Base-by-base conservation (phyloP, 306 rosid species). In the Crataegus laevigata region DNA sequence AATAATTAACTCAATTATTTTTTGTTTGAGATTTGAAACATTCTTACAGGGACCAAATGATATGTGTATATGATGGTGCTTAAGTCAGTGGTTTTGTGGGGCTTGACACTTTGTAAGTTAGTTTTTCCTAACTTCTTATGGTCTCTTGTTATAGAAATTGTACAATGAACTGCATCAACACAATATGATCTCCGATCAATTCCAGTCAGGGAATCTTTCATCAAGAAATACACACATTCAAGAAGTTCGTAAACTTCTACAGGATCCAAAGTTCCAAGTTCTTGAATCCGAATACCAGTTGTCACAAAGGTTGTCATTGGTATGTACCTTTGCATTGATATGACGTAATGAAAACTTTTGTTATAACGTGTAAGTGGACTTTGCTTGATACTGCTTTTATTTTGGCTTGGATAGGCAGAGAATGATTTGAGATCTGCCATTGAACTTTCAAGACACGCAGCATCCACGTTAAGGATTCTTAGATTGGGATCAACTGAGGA, bases 281-380 rank as follows among this genome's bases (percentile, higher is more conserved):
- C 73, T 94, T 36, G 91, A 89, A 62, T 84, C 91, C 78, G 96
- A 90, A 69, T 89, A 85, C 83, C 90, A 85, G 77, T 68, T 94
- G 74, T 77, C 83, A 43, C 83, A 84, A 59, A 88, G 79, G 84
- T 71, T 94, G 80, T 78, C 82, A 75, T 73, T 60, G 97, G 98
- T 91, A 85, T 73, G 91, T 80, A 6, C 72, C 28, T 75, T 77
- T 74, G 40, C 68, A 38, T 70, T 58, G 57, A 71, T 38, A 18
- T 43, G 58, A 65, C 30, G 19, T 69, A 24, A 59, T 26, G 67
- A 67, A 66, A 18, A 21, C 29, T 76, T 73, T 32, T 66, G 52
- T 58, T 73, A 7, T 42, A 59, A 36, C 11, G 29, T 10, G 7
- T 2, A 71, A 54, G 19, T 14, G 43, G 59, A 55, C 65, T 77